Evolutionary conservation across 108 stramenopile genomes (phyloP).

Genomic region (Nitzschia palea): DNA sequence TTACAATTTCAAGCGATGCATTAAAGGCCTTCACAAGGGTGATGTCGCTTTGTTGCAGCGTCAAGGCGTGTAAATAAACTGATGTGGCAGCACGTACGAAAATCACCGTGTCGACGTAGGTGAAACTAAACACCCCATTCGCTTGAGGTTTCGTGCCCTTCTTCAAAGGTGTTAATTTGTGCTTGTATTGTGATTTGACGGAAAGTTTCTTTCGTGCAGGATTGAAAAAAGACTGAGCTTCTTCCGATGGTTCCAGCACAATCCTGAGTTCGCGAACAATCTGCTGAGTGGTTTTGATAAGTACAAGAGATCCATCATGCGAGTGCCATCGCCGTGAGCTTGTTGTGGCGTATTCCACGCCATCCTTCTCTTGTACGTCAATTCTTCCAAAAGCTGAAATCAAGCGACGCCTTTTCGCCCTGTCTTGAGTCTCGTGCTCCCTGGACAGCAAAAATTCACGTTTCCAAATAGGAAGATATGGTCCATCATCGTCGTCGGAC

Average conservation of each 20-base stretch:
- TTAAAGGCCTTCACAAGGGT: slow-evolving; percentile 62
- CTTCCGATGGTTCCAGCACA: slow-evolving; percentile 53
- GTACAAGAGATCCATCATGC: slow-evolving; percentile 77
- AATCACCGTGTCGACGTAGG: slow-evolving; percentile 63
- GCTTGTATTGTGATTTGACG: background rate
- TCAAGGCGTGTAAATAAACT: slow-evolving; percentile 78
- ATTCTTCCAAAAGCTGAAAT: slow-evolving; percentile 16
- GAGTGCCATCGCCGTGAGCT: slow-evolving; percentile 77
- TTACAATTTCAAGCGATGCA: slow-evolving; percentile 77
- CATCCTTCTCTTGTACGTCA: slow-evolving; percentile 6
- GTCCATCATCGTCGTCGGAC: slow-evolving; percentile 20
- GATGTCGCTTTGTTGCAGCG: slow-evolving; percentile 75
- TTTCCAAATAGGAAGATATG: slow-evolving; percentile 44
- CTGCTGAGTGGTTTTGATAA: slow-evolving; percentile 70
- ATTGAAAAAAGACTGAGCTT: slow-evolving; percentile 42
- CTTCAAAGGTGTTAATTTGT: background rate
- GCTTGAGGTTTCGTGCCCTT: background rate
- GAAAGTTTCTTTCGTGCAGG: slow-evolving; percentile 20
- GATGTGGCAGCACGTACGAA: slow-evolving; percentile 84
- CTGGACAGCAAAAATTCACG: slow-evolving; percentile 58
- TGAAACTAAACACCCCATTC: slow-evolving; percentile 29
- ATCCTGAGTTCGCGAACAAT: slow-evolving; percentile 70
- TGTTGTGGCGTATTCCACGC: slow-evolving; percentile 41
- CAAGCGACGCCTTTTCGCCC: slow-evolving; percentile 22
- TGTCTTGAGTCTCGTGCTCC: slow-evolving; percentile 40